Conservation (phyloP, 1,139 yeast species). For the Scheffersomyces lignicola region DNA sequence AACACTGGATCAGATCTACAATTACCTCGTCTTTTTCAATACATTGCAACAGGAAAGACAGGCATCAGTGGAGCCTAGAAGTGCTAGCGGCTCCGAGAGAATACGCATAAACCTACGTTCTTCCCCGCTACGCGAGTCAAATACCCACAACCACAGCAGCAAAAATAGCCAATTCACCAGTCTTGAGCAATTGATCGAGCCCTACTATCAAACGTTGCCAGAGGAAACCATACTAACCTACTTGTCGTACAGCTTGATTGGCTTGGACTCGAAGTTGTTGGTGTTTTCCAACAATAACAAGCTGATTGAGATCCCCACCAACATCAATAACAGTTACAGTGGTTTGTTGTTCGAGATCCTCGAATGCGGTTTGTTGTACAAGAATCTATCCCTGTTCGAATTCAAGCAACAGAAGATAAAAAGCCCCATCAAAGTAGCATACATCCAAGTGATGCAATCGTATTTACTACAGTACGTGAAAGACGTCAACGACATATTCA, state of each 20-base stretch:
- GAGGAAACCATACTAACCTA: conserved; percentile 57
- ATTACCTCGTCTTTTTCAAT: conserved; percentile 37
- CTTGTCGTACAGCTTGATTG: conserved; percentile 68
- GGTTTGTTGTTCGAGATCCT: conserved; percentile 57
- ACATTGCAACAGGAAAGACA: conserved; percentile 14
- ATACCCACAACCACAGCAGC: conserved; percentile 2
- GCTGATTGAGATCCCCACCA: conserved; percentile 47
- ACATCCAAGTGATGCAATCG: conserved; percentile 53
- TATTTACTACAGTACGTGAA: conserved; percentile 56
- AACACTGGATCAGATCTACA: conserved; percentile 34
- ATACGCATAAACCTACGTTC: not conserved
- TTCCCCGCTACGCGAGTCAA: not conserved
- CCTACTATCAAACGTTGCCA: conserved; percentile 34
- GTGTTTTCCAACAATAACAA: conserved; percentile 39
- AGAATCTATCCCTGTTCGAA: conserved; percentile 34
- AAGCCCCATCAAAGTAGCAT: conserved; percentile 66
- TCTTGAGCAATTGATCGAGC: conserved; percentile 20
- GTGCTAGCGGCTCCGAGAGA: not conserved
- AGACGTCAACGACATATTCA: conserved; percentile 53
- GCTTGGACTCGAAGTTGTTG: conserved; percentile 67
- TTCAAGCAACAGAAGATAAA: conserved; percentile 22
- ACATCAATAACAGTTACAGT: conserved; percentile 57
- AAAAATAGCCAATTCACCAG: not conserved
- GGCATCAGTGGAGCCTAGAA: not conserved
- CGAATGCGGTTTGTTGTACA: conserved; percentile 75